Evolutionary conservation across 2,329 filamentous ascomycete genomes (phyloP), one percentile per base, ranked within the genome.

Genomic region (Ophiostoma novo-ulmi): DNA sequence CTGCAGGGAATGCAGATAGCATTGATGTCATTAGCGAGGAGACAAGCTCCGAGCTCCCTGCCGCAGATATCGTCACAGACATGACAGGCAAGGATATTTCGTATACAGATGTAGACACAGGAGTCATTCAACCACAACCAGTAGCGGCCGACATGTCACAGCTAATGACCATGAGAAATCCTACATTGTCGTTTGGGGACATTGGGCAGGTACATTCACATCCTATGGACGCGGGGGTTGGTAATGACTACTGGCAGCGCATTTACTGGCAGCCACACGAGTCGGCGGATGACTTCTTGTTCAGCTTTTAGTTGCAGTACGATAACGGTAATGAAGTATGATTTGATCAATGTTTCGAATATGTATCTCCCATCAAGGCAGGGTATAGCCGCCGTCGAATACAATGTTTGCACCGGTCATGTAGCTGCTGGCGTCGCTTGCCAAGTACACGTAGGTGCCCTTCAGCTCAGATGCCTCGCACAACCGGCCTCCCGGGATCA

Each of bases 371-470:
- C 6, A 5, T 61, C 55, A 61, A 26, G 58, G 31, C 2, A 63
- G 58, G 58, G 58, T 63, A 35, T 93, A 93, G 70, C 91, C 91
- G 72, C 91, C 91, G 78, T 95, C 92, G 66, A 94, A 86, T 73
- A 91, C 80, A 72, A 95, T 83, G 78, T 93, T 89, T 13, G 86
- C 83, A 0, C 88, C 92, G 10, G 92, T 96, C 26, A 90, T 93
- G 80, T 92, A 96, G 70, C 88, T 91, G n/a, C 89, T 87, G 4
- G 92, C 92, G 79, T 96, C 92, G 17, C 89, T 92, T n/a, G 91
- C 90, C 71, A 96, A 83, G 80, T 93, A 95, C 67, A 96, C 80
- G 78, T 91, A 97, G 22, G 89, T 89, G 22, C 91, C 93, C 82
- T 94, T 94, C 75, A 96, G 83, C 82, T 97, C 92, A 72, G 87